Conservation (phyloP, 768 basidiomycete genomes). For the Boletus patriciae region DNA sequence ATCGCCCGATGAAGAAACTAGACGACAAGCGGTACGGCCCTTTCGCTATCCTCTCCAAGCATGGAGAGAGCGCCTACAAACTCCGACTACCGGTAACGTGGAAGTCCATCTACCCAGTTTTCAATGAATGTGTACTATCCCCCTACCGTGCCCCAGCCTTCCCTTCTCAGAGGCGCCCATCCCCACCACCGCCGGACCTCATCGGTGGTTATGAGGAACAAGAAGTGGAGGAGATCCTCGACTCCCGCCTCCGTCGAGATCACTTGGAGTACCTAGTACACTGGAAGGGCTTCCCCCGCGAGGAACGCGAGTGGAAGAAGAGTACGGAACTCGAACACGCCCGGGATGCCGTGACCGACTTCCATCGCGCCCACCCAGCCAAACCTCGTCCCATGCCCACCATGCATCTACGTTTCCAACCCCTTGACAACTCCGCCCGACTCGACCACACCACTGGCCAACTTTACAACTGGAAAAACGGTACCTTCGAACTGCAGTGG, state of each 20-base stretch:
- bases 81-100: constrained; percentile 11
- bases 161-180: background rate
- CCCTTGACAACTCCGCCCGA: no score
- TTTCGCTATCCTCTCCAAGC: constrained; percentile 24
- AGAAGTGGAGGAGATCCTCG: constrained; percentile 20
- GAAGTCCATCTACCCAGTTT: constrained; percentile 24
- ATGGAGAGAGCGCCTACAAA: constrained; percentile 21
- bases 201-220: background rate
- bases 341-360: background rate
- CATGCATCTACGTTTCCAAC: background rate
- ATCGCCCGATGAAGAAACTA: constrained; percentile 27
- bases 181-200: background rate
- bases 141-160: background rate
- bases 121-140: background rate
- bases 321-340: constrained; percentile 17
- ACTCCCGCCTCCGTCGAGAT: constrained; percentile 6
- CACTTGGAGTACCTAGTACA: constrained; percentile 26
- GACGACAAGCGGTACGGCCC: constrained; percentile 20
- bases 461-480: no score
- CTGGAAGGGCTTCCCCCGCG: constrained; percentile 23
- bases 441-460: no score
- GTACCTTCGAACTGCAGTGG: no score
- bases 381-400: background rate
- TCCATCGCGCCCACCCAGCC: constrained; percentile 9
- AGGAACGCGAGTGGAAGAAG: constrained; percentile 13